These are phyloP conservation scores for Citropsis articulata DNA, from an alignment of 345 rosid genomes.

Conservation along the genomic window DNA sequence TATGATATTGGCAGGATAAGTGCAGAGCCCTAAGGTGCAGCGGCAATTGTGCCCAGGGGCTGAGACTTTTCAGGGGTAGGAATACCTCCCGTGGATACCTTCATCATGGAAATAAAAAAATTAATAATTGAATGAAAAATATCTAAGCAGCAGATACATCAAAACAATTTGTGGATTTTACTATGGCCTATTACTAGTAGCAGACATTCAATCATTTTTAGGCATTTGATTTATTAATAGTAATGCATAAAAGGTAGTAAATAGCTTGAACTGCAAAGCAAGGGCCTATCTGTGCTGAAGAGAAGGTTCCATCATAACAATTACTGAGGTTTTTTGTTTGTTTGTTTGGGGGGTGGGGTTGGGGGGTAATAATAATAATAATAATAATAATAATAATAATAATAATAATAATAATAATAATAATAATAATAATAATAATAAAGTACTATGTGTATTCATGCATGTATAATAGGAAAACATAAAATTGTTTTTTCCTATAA, in stretches of 20 bases:
- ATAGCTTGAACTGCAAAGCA: neutral
- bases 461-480: neutral
- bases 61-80: conserved; percentile 68
- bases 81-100: conserved; percentile 83
- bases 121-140: conserved; percentile 3
- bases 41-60: conserved; percentile 87
- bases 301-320: neutral
- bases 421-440: neutral
- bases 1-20: conserved; percentile 98
- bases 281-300: neutral
- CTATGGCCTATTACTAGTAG: neutral
- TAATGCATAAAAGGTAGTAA: neutral
- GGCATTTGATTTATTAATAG: neutral
- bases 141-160: conserved; percentile 9
- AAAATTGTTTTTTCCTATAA: neutral
- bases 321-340: neutral
- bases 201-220: neutral
- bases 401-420: too few relatives aligned
- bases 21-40: conserved; percentile 99
- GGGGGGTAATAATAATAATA: too few relatives aligned
- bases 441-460: neutral
- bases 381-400: too few relatives aligned
- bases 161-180: neutral
- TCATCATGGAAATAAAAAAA: conserved; percentile 7
- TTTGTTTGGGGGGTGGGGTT: too few relatives aligned